Evolutionary conservation across 495 filamentous ascomycete species (phyloP).

Genomic region (Clohesyomyces aquaticus): DNA sequence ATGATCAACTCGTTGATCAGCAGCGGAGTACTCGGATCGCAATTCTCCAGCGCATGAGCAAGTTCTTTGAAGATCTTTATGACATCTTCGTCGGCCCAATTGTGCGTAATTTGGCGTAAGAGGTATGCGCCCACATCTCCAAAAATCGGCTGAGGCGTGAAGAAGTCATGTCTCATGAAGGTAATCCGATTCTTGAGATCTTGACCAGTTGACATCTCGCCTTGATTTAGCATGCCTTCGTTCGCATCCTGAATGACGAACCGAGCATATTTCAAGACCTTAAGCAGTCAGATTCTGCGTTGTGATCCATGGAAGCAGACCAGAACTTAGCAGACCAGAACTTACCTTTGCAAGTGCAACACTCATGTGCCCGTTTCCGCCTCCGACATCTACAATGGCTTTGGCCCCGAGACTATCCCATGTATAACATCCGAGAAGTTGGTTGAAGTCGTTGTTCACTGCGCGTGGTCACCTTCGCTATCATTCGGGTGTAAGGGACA

Average conservation of each 20-base stretch:
- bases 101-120: slow-evolving; percentile 44
- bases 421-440: no score
- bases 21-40: slow-evolving; percentile 37
- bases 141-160: slow-evolving; percentile 40
- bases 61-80: slow-evolving; percentile 39
- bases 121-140: slow-evolving; percentile 41
- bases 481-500: no score
- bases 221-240: slow-evolving; percentile 38
- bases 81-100: slow-evolving; percentile 39
- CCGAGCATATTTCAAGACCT: slow-evolving; percentile 36
- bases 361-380: neutral
- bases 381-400: neutral
- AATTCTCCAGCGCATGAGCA: slow-evolving; percentile 43
- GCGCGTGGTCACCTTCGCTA: no score
- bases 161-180: slow-evolving; percentile 44
- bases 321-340: neutral
- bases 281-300: neutral
- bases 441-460: no score
- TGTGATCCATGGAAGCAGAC: neutral
- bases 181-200: slow-evolving; percentile 32
- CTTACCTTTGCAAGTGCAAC: neutral
- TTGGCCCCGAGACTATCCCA: no score
- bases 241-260: slow-evolving; percentile 42
- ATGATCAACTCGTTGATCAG: slow-evolving; percentile 47
- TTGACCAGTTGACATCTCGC: slow-evolving; percentile 3